Evolutionary conservation across 2,329 filamentous ascomycete genomes (phyloP), one percentile per base, ranked within the genome.

Genomic region (Leptographium radiaticola): DNA sequence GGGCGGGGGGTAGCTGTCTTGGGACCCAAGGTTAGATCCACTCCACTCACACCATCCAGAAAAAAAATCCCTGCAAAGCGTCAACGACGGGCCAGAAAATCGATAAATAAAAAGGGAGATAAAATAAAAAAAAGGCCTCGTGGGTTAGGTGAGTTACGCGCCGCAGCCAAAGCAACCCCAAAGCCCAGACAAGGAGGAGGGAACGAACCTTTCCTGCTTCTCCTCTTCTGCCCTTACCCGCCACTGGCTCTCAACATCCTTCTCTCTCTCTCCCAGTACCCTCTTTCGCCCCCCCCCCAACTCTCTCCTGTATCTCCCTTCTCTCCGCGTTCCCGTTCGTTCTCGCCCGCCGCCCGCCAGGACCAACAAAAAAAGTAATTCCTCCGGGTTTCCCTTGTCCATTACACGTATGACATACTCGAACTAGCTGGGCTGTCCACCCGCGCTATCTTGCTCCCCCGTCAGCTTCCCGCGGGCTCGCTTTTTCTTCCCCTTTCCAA

Each of bases 131-230:
- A 51, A 55, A 52, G 46, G 54, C 45, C 55, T 55, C 59, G 58
- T 61, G 60, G 60, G 60, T 61, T 56, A 60, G 60, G 60, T 52
- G 44, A 60, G 58, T 60, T 61, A 42, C 49, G 53, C 53, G 54
- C 55, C 49, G 55, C 55, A 55, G 55, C 56, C 57, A 59, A 57
- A 55, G 53, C 55, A 57, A 59, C 56, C 56, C 58, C 56, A 56
- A 52, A 55, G 54, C 55, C 55, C 54, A 56, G 55, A 58, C 54
- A 57, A 51, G 51, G 46, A 57, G 47, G 38, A 25, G 31, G 50
- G 49, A 53, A 56, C 55, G 52, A 55, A 51, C 52, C 56, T 56
- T 55, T 43, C 40, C 51, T 53, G 47, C 38, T 55, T 44, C 44
- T 50, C 40, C 46, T 44, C 53, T 54, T 51, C 51, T 49, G 50